Evolutionary conservation across 1,139 yeast genomes (phyloP).

Genomic region (Wickerhamomyces sp.): DNA sequence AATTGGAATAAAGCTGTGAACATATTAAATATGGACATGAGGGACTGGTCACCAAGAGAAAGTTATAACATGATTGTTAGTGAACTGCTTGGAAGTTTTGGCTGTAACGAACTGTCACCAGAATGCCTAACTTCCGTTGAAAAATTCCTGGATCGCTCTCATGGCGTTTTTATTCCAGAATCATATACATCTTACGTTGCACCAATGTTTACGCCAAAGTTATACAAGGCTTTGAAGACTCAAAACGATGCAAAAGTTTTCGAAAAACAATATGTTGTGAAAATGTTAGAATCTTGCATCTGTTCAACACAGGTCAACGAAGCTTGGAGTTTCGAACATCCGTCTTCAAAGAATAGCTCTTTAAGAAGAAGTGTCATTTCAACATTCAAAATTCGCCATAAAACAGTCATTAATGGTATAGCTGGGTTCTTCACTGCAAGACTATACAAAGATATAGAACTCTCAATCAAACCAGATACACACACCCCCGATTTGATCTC

Average conservation of each 20-base stretch:
- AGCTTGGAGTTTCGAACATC: constrained; percentile 54
- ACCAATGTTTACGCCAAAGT: constrained; percentile 58
- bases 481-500: constrained; percentile 54
- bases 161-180: constrained; percentile 54
- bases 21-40: constrained; percentile 52
- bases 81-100: constrained; percentile 85
- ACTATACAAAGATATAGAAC: constrained; percentile 50
- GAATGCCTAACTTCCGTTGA: constrained; percentile 53
- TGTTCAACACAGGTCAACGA: constrained; percentile 36
- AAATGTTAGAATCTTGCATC: constrained; percentile 47
- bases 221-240: constrained; percentile 31
- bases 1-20: constrained; percentile 44
- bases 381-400: constrained; percentile 33
- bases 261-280: constrained; percentile 57
- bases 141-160: constrained; percentile 17
- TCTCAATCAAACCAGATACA: constrained; percentile 51
- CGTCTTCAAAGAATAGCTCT: constrained; percentile 22
- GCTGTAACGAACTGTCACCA: constrained; percentile 86
- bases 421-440: constrained; percentile 70
- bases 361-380: constrained; percentile 27
- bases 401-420: constrained; percentile 63
- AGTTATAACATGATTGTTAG: constrained; percentile 60
- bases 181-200: constrained; percentile 54
- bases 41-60: constrained; percentile 37
- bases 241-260: constrained; percentile 24